A percentile compares a stretch with the other conserved stretches of the same genome.
Conservation (phyloP, 176 grass and related monocot species). For the Rhynchospora pubera region DNA sequence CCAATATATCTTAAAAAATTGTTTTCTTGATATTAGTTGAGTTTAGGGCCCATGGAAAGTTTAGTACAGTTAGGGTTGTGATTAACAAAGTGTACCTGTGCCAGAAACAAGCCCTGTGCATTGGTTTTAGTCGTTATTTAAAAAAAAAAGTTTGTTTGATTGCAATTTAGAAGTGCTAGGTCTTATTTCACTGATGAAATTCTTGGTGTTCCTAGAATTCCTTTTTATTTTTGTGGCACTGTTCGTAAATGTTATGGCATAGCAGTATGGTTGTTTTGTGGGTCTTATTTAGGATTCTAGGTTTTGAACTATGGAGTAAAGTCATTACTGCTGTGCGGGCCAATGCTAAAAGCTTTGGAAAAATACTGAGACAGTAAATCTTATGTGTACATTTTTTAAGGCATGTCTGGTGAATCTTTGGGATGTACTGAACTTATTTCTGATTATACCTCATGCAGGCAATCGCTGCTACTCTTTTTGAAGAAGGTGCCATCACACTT, state of each 20-base stretch:
- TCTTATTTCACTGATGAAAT: not conserved
- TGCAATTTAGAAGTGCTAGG: not conserved
- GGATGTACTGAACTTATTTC: not conserved
- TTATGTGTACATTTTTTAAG: conserved; percentile 12
- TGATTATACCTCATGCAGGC: conserved; percentile 38
- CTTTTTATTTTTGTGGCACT: not conserved
- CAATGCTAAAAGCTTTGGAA: too few relatives aligned
- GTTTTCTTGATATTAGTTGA: not conserved
- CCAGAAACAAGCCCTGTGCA: not conserved
- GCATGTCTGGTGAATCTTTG: not conserved
- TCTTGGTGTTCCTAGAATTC: not conserved
- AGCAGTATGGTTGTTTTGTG: not conserved
- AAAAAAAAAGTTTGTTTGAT: not conserved
- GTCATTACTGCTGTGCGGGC: too few relatives aligned
- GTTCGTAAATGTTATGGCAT: not conserved
- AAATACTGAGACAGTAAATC: not conserved
- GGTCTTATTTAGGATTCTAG: not conserved
- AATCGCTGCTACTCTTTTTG: conserved; percentile 82
- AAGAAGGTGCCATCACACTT: conserved; percentile 90
- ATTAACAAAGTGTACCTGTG: not conserved
- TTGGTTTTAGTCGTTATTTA: not conserved
- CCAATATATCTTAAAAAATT: not conserved
- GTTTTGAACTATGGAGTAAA: too few relatives aligned
- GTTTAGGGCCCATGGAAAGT: not conserved
- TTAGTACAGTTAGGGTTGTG: not conserved